Evolutionary conservation across 768 basidiomycete species (phyloP), one percentile per base, ranked within the genome.

Genomic region (Lepiota venenata): DNA sequence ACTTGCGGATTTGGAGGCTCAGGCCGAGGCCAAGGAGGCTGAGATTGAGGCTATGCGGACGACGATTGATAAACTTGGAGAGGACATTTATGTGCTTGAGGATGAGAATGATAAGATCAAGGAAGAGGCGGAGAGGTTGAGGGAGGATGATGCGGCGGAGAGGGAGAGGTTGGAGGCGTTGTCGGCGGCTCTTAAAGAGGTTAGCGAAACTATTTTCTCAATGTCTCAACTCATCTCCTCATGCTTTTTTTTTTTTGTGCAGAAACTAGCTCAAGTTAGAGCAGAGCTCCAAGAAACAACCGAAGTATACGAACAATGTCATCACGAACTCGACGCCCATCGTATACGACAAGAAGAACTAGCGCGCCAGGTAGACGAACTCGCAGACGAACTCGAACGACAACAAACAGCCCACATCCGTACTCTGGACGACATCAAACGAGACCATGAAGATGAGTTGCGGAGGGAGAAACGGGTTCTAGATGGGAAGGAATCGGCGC

Each of bases 71-170:
- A 83, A 79, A 56, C 81, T 96, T 42, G 83, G 91, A 4, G 85
- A 91, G 56, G 83, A 85, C 50, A 81, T 97, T 8, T 93, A 89
- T 67, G 73, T 83, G 41, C 79, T 96, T 1, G 96, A 98, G 64
- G 92, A 96, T 56, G 88, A 93, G 63, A 81, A 85, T 50, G 60
- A 60, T 21, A 46, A 55, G 18, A 55, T 55, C 48, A 57, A 57
- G 50, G 56, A 57, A 10, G 59, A 60, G 8, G 38, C 55, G 9
- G 56, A 60, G 9, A 36, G 59, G 8, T 58, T 83, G 37, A 79
- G 83, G 48, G 87, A 93, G 55, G 90, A 93, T n/a, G 84, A 86
- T 43, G 74, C 69, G 8, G 78, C 79, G n/a, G 91, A 89, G 62
- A 74, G 80, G 21, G 88, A 89, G 55, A 72, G 83, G 40, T 70